Conservation (phyloP, 768 basidiomycete genomes). For the Serendipita sp. region DNA sequence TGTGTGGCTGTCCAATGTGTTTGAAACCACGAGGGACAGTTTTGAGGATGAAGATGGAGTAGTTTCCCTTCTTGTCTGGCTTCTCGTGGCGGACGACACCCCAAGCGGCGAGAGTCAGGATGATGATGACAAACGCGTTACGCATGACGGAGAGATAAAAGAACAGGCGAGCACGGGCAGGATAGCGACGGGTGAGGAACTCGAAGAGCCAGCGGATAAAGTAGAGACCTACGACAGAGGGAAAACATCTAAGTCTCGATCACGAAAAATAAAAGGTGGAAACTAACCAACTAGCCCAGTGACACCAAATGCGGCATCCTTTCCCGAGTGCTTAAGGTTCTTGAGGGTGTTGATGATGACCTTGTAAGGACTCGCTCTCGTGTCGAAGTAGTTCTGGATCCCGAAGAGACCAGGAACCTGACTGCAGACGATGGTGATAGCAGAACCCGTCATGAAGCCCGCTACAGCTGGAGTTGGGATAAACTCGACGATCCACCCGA, state of each 20-base stretch:
- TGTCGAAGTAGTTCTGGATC: slow-evolving; percentile 60
- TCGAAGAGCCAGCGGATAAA: slow-evolving; percentile 44
- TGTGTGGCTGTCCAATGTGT: slow-evolving; percentile 32
- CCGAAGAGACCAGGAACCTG: slow-evolving; percentile 88
- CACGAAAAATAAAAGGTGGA: neutral
- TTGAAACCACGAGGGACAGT: slow-evolving; percentile 73
- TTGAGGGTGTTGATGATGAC: slow-evolving; percentile 93
- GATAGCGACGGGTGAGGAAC: slow-evolving; percentile 38
- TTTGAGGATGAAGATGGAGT: slow-evolving; percentile 71
- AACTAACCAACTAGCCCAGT: slow-evolving; percentile 39
- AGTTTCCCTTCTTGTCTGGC: slow-evolving; percentile 38
- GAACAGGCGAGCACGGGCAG: slow-evolving; percentile 46
- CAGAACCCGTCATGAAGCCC: slow-evolving; percentile 38
- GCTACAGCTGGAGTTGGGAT: slow-evolving; percentile 75
- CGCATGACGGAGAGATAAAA: slow-evolving; percentile 69
- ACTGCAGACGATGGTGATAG: slow-evolving; percentile 74
- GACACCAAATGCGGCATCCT: slow-evolving; percentile 86
- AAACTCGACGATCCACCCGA: slow-evolving; percentile 94
- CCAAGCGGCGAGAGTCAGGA: slow-evolving; percentile 81
- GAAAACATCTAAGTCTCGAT: slow-evolving; percentile 7
- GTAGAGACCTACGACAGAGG: slow-evolving; percentile 34
- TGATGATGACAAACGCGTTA: slow-evolving; percentile 75
- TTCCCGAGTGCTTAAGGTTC: slow-evolving; percentile 47
- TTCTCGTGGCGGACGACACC: slow-evolving; percentile 56
- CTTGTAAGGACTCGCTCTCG: slow-evolving; percentile 65